phyloP scores from a whole-genome alignment of 139 green algal species.

The Coelastrella sp. region DNA sequence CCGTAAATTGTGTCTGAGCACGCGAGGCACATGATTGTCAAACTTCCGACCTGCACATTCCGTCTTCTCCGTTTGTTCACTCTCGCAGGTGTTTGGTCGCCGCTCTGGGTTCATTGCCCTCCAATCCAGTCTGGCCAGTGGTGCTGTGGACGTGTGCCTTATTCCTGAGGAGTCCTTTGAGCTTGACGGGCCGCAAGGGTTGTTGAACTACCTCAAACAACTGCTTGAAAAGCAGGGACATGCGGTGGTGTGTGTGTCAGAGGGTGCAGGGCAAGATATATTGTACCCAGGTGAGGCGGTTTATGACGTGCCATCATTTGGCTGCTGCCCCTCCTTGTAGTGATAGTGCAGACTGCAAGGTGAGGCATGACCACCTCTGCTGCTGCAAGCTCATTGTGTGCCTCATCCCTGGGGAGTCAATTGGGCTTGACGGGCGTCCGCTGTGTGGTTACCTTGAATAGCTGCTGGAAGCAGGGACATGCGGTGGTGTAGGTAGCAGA shows the following conservation, averaged over 20 bases:
- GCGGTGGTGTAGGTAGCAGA: constrained; percentile 89
- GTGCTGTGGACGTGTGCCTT: constrained; percentile 71
- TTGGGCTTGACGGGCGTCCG: constrained; percentile 48
- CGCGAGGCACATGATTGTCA: too few species aligned
- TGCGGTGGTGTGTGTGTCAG: constrained; percentile 86
- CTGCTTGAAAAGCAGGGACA: constrained; percentile 83
- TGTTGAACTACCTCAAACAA: constrained; percentile 82
- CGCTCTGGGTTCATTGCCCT: constrained; percentile 94
- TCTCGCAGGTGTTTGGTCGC: constrained; percentile 85
- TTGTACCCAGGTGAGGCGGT: constrained; percentile 42
- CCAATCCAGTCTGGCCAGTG: constrained; percentile 88
- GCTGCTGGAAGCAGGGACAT: constrained; percentile 77
- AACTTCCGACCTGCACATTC: too few species aligned
- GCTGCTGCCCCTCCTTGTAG: too few species aligned
- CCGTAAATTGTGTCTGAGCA: too few species aligned
- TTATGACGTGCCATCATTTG: too few species aligned
- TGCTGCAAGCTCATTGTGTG: constrained; percentile 22
- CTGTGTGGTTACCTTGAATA: constrained; percentile 82
- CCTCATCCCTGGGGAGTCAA: constrained; percentile 54
- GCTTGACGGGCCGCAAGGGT: constrained; percentile 55
- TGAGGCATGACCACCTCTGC: too few species aligned
- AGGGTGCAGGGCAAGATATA: constrained; percentile 89
- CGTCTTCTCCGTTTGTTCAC: not conserved
- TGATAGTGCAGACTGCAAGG: too few species aligned
- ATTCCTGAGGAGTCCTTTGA: constrained; percentile 53